Conservation (phyloP, 495 filamentous ascomycete species). For the Pyrenula massariospora region DNA sequence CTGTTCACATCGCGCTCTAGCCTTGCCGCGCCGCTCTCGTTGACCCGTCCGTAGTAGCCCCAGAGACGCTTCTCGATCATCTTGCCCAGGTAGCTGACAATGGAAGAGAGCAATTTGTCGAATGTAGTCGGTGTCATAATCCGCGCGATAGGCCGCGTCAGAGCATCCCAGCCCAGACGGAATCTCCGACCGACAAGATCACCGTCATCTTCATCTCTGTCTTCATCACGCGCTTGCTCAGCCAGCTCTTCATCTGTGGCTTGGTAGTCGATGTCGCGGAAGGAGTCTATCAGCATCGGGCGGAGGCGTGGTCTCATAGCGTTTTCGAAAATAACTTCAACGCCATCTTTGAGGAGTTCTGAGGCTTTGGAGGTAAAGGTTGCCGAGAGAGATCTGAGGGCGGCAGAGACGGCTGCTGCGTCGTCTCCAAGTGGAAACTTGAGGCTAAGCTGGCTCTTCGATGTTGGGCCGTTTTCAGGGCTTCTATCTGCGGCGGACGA, state of each 20-base stretch:
- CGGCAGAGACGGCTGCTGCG: constrained; percentile 48
- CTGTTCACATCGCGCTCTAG: constrained; percentile 82
- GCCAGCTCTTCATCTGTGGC: constrained; percentile 31
- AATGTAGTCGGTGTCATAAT: constrained; percentile 66
- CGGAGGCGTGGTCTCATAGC: constrained; percentile 79
- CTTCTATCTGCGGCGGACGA: constrained; percentile 8
- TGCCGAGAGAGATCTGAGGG: constrained; percentile 54
- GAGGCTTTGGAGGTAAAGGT: constrained; percentile 64
- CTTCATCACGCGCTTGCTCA: constrained; percentile 16
- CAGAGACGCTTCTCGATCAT: constrained; percentile 86
- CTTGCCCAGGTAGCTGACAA: constrained; percentile 58
- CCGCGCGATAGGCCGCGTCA: constrained; percentile 74
- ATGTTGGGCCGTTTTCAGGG: constrained; percentile 7
- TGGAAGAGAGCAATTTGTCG: constrained; percentile 57
- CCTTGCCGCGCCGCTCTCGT: constrained; percentile 70
- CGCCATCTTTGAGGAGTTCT: constrained; percentile 73
- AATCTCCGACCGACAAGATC: constrained; percentile 63
- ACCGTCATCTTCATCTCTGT: constrained; percentile 28
- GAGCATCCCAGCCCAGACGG: constrained; percentile 66
- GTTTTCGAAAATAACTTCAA: constrained; percentile 75
- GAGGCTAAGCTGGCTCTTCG: constrained; percentile 33
- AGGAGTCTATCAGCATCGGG: constrained; percentile 75
- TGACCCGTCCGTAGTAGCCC: constrained; percentile 71
- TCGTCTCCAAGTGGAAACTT: constrained; percentile 74
- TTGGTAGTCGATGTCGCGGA: constrained; percentile 82